Conservation (phyloP, 768 basidiomycete genomes). For the Trametes gibbosa region DNA sequence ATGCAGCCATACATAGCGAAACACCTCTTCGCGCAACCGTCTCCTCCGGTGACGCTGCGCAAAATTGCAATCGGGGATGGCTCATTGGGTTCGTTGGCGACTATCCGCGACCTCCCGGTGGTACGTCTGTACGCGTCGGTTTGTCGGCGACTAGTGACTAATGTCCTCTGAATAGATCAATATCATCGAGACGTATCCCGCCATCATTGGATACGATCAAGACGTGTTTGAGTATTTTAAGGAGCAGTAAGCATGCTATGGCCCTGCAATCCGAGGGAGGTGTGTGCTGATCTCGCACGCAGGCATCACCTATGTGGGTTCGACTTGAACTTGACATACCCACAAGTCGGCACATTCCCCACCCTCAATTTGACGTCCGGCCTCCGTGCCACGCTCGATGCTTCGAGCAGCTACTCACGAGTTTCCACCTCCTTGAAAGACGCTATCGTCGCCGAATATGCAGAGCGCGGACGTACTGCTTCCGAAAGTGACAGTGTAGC, state of each 20-base stretch:
- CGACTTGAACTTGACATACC: constrained; percentile 65
- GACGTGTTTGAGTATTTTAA: constrained; percentile 66
- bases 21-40: constrained; percentile 56
- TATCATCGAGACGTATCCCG: constrained; percentile 68
- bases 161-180: constrained; percentile 36
- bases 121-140: constrained; percentile 32
- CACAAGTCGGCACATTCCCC: constrained; percentile 55
- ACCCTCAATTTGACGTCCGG: constrained; percentile 16
- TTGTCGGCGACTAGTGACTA: neutral
- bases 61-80: constrained; percentile 74
- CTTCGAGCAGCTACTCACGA: neutral
- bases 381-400: neutral
- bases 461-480: neutral
- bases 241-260: constrained; percentile 48
- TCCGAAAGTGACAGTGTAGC: neutral
- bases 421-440: constrained; percentile 2
- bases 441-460: constrained; percentile 3
- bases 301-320: constrained; percentile 62
- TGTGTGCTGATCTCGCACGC: neutral
- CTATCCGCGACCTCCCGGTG: constrained; percentile 17
- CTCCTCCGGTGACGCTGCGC: constrained; percentile 62
- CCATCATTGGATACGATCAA: constrained; percentile 67
- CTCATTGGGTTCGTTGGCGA: constrained; percentile 35
- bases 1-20: constrained; percentile 66
- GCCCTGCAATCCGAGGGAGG: constrained; percentile 45